A percentile compares a stretch with the other conserved stretches of the same genome.
These are phyloP conservation scores for Purpureocillium lavendulum DNA, from an alignment of 2,329 filamentous ascomycete species.

Conservation along the genomic window DNA sequence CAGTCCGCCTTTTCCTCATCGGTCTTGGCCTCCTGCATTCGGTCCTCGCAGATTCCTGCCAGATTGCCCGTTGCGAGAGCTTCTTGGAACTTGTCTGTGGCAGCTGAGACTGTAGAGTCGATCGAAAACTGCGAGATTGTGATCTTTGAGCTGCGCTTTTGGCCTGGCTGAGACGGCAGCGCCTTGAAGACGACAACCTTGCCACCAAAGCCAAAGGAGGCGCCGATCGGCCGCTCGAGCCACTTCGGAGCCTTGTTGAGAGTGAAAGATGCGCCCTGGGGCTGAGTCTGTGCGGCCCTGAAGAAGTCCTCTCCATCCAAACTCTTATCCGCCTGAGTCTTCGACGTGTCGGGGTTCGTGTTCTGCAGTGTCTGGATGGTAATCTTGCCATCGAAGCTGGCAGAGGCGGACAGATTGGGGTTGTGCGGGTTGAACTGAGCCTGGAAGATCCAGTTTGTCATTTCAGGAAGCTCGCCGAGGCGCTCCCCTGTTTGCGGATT, in stretches of 20 bases:
- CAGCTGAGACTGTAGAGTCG: constrained; percentile 74
- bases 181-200: constrained; percentile 73
- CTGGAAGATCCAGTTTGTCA: constrained; percentile 99
- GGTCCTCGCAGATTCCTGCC: constrained; percentile 67
- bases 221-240: constrained; percentile 77
- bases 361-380: constrained; percentile 90
- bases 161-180: constrained; percentile 48
- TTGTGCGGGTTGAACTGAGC: constrained; percentile 92
- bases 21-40: constrained; percentile 64
- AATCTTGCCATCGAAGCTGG: constrained; percentile 96
- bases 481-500: constrained; percentile 85
- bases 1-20: constrained; percentile 95
- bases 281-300: constrained; percentile 82
- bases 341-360: constrained; percentile 69
- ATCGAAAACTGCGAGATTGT: constrained; percentile 82
- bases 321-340: constrained; percentile 57
- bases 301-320: constrained; percentile 96
- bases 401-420: constrained; percentile 84
- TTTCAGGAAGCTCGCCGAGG: constrained; percentile 89
- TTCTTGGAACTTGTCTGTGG: constrained; percentile 80
- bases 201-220: constrained; percentile 91
- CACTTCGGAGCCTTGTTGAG: constrained; percentile 80
- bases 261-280: constrained; percentile 84
- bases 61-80: constrained; percentile 73
- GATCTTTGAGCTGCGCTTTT: constrained; percentile 65